A percentile compares a stretch with the other conserved stretches of the same genome.
phyloP scores from a whole-genome alignment of 345 rosid species.

The Excoecaria cochinchinensis region DNA sequence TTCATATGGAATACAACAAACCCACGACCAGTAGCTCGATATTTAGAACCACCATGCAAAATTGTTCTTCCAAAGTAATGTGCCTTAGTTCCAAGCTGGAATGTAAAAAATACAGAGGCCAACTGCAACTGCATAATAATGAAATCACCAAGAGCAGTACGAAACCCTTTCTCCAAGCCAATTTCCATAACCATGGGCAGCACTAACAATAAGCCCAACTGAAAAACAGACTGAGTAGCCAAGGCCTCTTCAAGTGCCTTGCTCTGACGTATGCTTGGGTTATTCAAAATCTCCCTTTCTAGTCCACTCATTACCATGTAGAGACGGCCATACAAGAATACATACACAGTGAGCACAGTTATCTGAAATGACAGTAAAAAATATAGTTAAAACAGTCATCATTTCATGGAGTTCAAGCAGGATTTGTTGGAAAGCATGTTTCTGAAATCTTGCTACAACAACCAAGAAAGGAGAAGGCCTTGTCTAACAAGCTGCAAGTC shows the following conservation, averaged over 20 bases:
- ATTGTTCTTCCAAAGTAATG: constrained; percentile 91
- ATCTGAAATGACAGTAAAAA: constrained; percentile 47
- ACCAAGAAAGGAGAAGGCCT: background rate
- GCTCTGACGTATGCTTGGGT: constrained; percentile 53
- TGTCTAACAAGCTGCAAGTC: background rate
- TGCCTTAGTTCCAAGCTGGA: constrained; percentile 96
- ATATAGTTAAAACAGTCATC: background rate
- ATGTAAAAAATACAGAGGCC: constrained; percentile 92
- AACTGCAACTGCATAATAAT: constrained; percentile 96
- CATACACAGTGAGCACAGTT: constrained; percentile 76
- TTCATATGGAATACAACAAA: constrained; percentile 90
- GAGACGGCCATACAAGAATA: constrained; percentile 89
- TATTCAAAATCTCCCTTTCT: constrained; percentile 57
- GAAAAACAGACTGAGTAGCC: constrained; percentile 79
- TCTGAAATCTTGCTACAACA: background rate
- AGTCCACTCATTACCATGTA: constrained; percentile 91
- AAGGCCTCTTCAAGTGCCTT: constrained; percentile 90
- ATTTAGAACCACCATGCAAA: constrained; percentile 87
- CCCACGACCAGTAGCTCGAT: constrained; percentile 84
- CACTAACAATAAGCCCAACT: constrained; percentile 77
- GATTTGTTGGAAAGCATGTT: background rate
- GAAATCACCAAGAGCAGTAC: constrained; percentile 80
- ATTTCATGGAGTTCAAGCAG: background rate
- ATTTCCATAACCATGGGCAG: constrained; percentile 97
- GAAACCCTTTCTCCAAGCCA: constrained; percentile 91